Evolutionary conservation across 2,329 filamentous ascomycete genomes (phyloP).

Genomic region (Trichoderma sp.): DNA sequence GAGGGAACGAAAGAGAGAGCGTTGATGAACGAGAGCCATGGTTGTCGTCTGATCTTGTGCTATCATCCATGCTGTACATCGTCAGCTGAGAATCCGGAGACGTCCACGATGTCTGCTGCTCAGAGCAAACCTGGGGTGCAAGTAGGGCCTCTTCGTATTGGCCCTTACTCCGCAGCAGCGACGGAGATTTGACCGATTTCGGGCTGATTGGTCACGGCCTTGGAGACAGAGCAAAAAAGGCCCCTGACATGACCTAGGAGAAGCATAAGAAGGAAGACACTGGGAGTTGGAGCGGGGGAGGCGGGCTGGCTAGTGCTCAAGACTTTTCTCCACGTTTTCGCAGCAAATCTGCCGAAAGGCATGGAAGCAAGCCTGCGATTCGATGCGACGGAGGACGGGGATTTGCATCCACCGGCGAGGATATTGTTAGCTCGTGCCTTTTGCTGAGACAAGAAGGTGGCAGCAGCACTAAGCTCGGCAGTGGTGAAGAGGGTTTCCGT

Average conservation of each 20-base stretch:
- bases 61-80: too few relatives aligned
- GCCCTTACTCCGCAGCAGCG: constrained; percentile 5
- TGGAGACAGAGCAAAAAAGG: neutral
- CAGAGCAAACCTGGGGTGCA: neutral
- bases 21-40: neutral
- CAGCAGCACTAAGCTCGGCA: neutral
- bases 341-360: constrained; percentile 3
- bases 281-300: constrained; percentile 8
- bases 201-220: constrained; percentile 11
- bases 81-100: neutral
- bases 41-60: neutral
- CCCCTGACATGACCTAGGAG: neutral
- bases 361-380: constrained; percentile 1
- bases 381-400: neutral
- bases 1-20: neutral
- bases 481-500: neutral
- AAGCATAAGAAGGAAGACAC: neutral
- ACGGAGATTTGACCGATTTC: constrained; percentile 11
- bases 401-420: neutral
- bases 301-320: neutral
- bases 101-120: neutral
- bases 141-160: neutral
- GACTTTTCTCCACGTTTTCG: constrained; percentile 11
- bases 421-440: neutral
- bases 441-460: neutral